Base-by-base conservation (phyloP, 2,329 filamentous ascomycete species). In the Colletotrichum tropicicola region DNA sequence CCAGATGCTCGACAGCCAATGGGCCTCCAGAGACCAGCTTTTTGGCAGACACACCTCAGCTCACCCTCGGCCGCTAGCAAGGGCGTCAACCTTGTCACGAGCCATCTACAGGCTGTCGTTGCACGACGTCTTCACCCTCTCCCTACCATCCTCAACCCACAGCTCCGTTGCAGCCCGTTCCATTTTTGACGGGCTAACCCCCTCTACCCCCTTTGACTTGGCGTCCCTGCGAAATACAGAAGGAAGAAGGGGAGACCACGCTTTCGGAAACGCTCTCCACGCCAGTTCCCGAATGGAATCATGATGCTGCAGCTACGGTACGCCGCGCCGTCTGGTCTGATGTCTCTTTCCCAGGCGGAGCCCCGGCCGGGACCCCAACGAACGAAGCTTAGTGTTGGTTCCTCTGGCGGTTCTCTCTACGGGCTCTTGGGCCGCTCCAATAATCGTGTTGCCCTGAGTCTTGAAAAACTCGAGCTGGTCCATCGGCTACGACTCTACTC, bases 31-130 rank as follows among this genome's bases (percentile, higher is more conserved):
- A 75, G 53, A 52, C 52, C 43, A 70, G 70, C 62, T 61, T 74
- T 68, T 75, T 68, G 66, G 68, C 68, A 72, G 70, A 74, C 72
- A 75, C 70, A 71, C 74, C 74, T 77, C 72, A 74, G 72, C 71
- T 74, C 70, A 71, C 69, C 68, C 63, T 72, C 72, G 68, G 68
- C 72, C 72, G 72, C 68, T 70, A 69, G 59, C 59, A 48, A 65
- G 66, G 67, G 67, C 65, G 59, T 61, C 67, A 70, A 70, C 68
- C 70, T 70, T 66, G 72, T 69, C 64, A 56, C 27, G 68, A 62
- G 69, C 55, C 71, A 73, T 74, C 72, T 67, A 76, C 69, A 74
- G 73, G 74, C 68, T 74, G 68, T 74, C 73, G 53, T 75, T 70
- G 62, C 65, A 68, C 58, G 67, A 65, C 48, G 53, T n/a, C 51